Conservation (phyloP, 768 basidiomycete genomes). For the Rhodosporidiobolus odoratus region DNA sequence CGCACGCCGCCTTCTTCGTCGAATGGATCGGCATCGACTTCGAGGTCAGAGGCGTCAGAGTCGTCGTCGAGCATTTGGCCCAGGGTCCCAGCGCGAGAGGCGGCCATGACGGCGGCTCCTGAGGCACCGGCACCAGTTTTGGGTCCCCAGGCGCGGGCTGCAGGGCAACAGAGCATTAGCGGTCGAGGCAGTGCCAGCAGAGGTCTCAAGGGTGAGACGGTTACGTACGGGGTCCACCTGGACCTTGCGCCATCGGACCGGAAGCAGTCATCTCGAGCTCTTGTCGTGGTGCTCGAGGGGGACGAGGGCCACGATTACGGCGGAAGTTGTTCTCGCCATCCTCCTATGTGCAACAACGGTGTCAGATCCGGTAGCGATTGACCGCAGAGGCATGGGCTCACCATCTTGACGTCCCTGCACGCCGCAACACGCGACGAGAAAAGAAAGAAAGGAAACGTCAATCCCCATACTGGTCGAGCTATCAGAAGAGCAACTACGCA, state of each 20-base stretch:
- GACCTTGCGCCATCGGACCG: conserved; percentile 40
- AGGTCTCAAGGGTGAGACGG: neutral
- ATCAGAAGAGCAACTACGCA: neutral
- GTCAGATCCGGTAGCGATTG: neutral
- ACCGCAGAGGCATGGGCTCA: neutral
- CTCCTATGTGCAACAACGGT: neutral
- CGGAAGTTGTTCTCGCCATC: conserved; percentile 6
- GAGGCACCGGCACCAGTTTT: conserved; percentile 2
- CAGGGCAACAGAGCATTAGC: neutral
- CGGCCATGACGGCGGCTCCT: conserved; percentile 36
- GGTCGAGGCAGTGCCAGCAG: neutral
- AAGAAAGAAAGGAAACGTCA: no score
- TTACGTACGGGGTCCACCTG: conserved; percentile 29
- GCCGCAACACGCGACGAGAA: neutral
- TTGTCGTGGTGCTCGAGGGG: conserved; percentile 5
- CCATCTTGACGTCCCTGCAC: conserved; percentile 37
- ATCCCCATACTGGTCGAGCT: no score
- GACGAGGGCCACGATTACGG: conserved; percentile 19
- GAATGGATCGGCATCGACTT: conserved; percentile 25
- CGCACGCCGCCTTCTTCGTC: conserved; percentile 17
- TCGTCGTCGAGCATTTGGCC: conserved; percentile 38
- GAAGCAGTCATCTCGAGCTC: conserved; percentile 36
- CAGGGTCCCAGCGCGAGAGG: conserved; percentile 30
- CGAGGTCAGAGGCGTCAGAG: conserved; percentile 39
- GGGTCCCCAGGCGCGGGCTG: conserved; percentile 27